Evolutionary conservation across 2,329 filamentous ascomycete genomes (phyloP).

Genomic region (Lojkania enalia): DNA sequence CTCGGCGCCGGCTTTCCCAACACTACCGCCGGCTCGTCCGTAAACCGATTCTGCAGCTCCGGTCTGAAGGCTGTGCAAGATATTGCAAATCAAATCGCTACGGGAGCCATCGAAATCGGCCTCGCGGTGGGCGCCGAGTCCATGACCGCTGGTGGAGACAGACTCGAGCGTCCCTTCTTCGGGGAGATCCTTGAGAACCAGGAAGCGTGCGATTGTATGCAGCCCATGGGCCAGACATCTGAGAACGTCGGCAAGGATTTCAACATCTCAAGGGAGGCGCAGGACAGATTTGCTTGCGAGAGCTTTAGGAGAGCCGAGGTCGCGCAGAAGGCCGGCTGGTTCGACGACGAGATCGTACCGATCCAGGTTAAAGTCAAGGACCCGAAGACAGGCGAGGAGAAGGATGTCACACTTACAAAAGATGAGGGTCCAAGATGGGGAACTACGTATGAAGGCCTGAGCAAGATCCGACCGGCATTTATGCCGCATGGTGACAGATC

Average conservation of each 20-base stretch:
- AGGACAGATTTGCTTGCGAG: constrained; percentile 86
- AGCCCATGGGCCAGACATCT: constrained; percentile 97
- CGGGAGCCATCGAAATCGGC: constrained; percentile 82
- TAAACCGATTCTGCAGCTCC: constrained; percentile 97
- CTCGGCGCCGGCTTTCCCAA: constrained; percentile 93
- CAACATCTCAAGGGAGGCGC: constrained; percentile 73
- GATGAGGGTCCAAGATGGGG: constrained; percentile 92
- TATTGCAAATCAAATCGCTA: constrained; percentile 83
- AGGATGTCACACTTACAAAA: constrained; percentile 75
- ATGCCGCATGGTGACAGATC: constrained; percentile 83
- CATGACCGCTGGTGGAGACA: constrained; percentile 77
- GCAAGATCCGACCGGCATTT: constrained; percentile 89
- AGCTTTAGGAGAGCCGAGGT: constrained; percentile 84
- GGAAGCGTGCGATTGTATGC: constrained; percentile 82
- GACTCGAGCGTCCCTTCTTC: constrained; percentile 73
- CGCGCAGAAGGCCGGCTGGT: constrained; percentile 88
- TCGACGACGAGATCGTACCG: constrained; percentile 91
- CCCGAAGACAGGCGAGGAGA: constrained; percentile 75
- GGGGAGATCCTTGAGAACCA: constrained; percentile 73
- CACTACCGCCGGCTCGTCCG: constrained; percentile 76
- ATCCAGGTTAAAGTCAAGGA: constrained; percentile 83
- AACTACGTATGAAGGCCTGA: constrained; percentile 79
- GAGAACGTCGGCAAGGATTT: constrained; percentile 96
- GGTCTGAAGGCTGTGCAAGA: constrained; percentile 94
- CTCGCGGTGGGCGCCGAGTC: constrained; percentile 85